Evolutionary conservation across 768 basidiomycete genomes (phyloP).

Genomic region (Lactifluus piperatus): DNA sequence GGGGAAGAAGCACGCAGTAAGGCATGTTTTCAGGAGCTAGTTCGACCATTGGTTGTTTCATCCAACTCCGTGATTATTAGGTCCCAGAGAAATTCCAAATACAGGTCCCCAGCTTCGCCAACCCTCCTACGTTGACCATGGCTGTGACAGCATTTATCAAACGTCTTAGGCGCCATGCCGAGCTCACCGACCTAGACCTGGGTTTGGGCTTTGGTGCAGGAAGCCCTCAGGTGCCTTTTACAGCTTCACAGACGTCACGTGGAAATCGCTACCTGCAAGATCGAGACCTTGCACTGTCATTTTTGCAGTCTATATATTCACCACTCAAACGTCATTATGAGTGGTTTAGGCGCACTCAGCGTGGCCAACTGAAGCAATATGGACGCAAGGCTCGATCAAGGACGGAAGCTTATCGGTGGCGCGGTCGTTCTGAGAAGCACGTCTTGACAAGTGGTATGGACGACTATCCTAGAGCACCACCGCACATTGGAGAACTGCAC

Average conservation of each 20-base stretch:
- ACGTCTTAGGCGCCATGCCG: slow-evolving; percentile 45
- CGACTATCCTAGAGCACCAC: slow-evolving; percentile 87
- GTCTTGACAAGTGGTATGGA: slow-evolving; percentile 95
- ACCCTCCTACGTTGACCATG: slow-evolving; percentile 92
- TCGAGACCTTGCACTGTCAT: slow-evolving; percentile 53
- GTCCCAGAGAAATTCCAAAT: slow-evolving; percentile 87
- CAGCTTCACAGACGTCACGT: slow-evolving; percentile 10
- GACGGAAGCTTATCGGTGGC: slow-evolving; percentile 90
- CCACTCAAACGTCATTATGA: slow-evolving; percentile 87
- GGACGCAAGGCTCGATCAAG: slow-evolving; percentile 75
- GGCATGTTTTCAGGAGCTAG: slow-evolving; percentile 30
- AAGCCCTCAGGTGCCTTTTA: slow-evolving; percentile 44
- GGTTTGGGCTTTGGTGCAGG: slow-evolving; percentile 54
- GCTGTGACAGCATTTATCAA: slow-evolving; percentile 85
- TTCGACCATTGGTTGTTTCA: background rate
- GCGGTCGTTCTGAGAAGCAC: slow-evolving; percentile 78
- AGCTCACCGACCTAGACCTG: slow-evolving; percentile 51
- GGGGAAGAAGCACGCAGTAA: slow-evolving; percentile 96
- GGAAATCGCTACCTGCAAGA: slow-evolving; percentile 41
- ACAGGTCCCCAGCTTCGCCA: slow-evolving; percentile 90
- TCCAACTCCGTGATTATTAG: slow-evolving; percentile 29
- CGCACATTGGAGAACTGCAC: slow-evolving; percentile 88
- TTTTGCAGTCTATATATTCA: slow-evolving; percentile 72
- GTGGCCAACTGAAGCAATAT: slow-evolving; percentile 90
- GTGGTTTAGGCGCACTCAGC: slow-evolving; percentile 93